A percentile compares a stretch with the other conserved stretches of the same genome.
These are phyloP conservation scores for Cryptomeria japonica DNA, from an alignment of 75 land plant species.

Conservation along the genomic window DNA sequence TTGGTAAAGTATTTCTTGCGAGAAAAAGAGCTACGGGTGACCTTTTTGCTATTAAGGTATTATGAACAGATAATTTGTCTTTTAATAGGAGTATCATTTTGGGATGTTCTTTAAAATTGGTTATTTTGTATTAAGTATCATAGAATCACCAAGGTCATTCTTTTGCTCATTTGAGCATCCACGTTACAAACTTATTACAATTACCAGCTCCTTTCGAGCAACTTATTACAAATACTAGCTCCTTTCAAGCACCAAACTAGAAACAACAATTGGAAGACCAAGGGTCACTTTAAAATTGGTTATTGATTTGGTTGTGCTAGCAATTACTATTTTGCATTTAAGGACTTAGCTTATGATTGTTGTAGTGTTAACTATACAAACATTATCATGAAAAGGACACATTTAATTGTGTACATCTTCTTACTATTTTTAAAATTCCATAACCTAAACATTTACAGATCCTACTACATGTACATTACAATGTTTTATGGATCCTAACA, in stretches of 20 bases:
- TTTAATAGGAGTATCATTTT: background rate
- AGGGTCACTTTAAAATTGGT: background rate
- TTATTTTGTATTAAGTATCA: no score
- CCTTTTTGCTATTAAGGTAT: slow-evolving; percentile 82
- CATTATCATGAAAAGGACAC: background rate
- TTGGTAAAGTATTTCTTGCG: slow-evolving; percentile 75
- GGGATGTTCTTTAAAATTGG: background rate
- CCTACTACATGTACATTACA: background rate
- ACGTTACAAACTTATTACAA: no score
- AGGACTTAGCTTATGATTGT: background rate
- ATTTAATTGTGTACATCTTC: background rate
- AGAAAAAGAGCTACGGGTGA: slow-evolving; percentile 75
- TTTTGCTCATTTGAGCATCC: no score
- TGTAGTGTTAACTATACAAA: background rate
- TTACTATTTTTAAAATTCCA: background rate
- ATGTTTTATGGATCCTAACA: background rate
- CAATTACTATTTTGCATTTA: background rate
- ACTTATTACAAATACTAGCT: no score
- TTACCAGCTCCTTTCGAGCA: no score
- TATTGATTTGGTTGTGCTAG: background rate
- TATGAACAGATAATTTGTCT: background rate
- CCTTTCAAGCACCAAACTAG: no score
- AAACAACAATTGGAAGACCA: no score
- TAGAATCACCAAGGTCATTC: no score
- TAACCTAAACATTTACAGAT: background rate